Evolutionary conservation across 2,329 filamentous ascomycete species (phyloP), one percentile per base, ranked within the genome.

Genomic region (Fusarium subtropicale): DNA sequence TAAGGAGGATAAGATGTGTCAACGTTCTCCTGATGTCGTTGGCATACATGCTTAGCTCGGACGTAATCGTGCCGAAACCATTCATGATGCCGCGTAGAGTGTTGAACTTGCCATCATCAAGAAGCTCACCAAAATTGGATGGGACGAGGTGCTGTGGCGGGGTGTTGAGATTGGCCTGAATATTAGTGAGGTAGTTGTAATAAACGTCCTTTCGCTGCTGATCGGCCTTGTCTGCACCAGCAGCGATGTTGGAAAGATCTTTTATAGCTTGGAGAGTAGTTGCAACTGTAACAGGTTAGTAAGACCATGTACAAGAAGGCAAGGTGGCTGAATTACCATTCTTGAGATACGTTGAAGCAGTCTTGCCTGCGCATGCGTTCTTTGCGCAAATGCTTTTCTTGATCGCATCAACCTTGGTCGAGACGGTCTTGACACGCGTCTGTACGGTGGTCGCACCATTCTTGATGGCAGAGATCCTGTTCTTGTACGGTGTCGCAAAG

Each of bases 311-410:
- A 7, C 1, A 52, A 7, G 2, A 10, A 10, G 12, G 1, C 0
- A 18, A 15, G 4, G 4, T 1, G 7, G 9, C 1, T 6, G 4
- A 50, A 55, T 9, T 0, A 65, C 68, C 52, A n/a, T 71, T 62
- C 2, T 52, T 71, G 26, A 70, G 44, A 22, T 57, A 64, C 10
- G 51, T 38, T 4, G 63, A 50, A 39, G 68, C 64, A 4, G 56
- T 63, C 36, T 68, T 71, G 2, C 68, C 64, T 4, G 55, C 60
- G 51, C 68, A 71, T 9, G 54, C 56, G 3, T 38, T 62, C 13
- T 65, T 62, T 28, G 48, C 22, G n/a, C 68, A 71, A 0, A 47
- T 39, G 5, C n/a, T 68, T 13, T 62, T 60, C 24, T 42, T 58
- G 9, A 60, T 60, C 1, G 42, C 31, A 3, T 56, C 42, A 6